phyloP scores from a whole-genome alignment of 2,329 filamentous ascomycete genomes.

The Amphichorda felina region DNA sequence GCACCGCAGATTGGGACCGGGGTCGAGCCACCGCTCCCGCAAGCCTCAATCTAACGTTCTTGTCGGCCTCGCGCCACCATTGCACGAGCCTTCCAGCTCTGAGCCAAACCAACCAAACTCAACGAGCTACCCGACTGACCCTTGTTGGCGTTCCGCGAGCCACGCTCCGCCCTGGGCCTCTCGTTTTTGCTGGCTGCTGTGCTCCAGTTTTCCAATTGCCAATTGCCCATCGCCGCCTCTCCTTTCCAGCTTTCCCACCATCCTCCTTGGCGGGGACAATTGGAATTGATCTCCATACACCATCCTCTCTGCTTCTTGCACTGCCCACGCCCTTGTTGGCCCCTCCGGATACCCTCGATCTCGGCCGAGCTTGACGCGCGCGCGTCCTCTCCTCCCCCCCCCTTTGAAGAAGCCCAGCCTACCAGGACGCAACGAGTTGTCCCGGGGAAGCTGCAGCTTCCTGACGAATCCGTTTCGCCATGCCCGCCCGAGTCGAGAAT shows the following conservation, averaged over 20 bases:
- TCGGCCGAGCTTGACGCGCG: too few relatives aligned
- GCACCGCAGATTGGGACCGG: conserved; percentile 2
- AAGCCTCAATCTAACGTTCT: conserved; percentile 2
- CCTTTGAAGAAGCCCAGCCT: too few relatives aligned
- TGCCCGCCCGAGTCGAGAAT: conserved; percentile 19
- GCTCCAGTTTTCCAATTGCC: conserved; percentile 1
- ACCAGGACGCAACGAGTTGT: too few relatives aligned
- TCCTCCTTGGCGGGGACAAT: background rate
- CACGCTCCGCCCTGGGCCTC: background rate
- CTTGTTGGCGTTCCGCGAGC: background rate
- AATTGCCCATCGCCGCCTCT: too few relatives aligned
- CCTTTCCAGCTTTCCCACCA: background rate
- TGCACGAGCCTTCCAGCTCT: too few relatives aligned
- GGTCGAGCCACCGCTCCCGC: background rate
- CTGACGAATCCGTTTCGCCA: conserved; percentile 6
- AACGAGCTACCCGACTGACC: background rate
- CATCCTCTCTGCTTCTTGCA: too few relatives aligned
- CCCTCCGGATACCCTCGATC: background rate
- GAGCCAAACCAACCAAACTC: background rate
- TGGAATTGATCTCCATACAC: too few relatives aligned
- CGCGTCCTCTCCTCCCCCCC: background rate
- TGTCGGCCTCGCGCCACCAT: background rate
- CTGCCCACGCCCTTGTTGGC: too few relatives aligned
- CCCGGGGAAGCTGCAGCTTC: background rate
- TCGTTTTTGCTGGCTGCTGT: background rate